Percentiles rank a stretch among this genome's conserved stretches.
phyloP scores from a whole-genome alignment of 2,329 filamentous ascomycete species.

The Elsinoe ampelina region DNA sequence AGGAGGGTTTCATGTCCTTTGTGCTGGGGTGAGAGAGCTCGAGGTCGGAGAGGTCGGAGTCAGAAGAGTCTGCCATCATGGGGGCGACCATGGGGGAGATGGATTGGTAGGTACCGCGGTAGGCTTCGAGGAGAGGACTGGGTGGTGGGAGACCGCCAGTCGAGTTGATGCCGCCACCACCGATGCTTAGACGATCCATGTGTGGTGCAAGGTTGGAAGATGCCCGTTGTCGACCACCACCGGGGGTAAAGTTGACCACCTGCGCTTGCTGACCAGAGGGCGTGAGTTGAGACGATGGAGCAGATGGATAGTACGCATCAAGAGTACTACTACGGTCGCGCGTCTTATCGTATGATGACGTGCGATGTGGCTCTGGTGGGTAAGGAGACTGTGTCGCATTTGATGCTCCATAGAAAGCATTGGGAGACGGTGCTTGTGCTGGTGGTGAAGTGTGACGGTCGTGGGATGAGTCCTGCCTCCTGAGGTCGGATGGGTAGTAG shows the following conservation, averaged over 20 bases:
- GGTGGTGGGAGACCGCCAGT: constrained; percentile 49
- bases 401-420: constrained; percentile 4
- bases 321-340: constrained; percentile 4
- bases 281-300: constrained; percentile 3
- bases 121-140: constrained; percentile 83
- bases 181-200: constrained; percentile 40
- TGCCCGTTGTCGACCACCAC: neutral
- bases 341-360: constrained; percentile 2
- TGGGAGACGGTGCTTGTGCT: neutral
- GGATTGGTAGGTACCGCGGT: constrained; percentile 87
- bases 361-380: constrained; percentile 4
- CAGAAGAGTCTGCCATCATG: constrained; percentile 45
- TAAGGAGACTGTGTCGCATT: neutral
- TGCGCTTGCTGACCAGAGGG: constrained; percentile 1
- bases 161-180: constrained; percentile 35
- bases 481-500: neutral
- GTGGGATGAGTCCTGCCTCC: neutral
- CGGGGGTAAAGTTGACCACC: constrained; percentile 5
- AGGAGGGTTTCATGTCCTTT: constrained; percentile 14
- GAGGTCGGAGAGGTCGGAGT: constrained; percentile 46
- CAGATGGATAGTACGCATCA: neutral
- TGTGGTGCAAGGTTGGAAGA: constrained; percentile 26
- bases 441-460: neutral
- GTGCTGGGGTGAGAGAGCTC: constrained; percentile 31
- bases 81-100: constrained; percentile 92